Evolutionary conservation across 768 basidiomycete species (phyloP).

Genomic region (Mycena chlorophos): DNA sequence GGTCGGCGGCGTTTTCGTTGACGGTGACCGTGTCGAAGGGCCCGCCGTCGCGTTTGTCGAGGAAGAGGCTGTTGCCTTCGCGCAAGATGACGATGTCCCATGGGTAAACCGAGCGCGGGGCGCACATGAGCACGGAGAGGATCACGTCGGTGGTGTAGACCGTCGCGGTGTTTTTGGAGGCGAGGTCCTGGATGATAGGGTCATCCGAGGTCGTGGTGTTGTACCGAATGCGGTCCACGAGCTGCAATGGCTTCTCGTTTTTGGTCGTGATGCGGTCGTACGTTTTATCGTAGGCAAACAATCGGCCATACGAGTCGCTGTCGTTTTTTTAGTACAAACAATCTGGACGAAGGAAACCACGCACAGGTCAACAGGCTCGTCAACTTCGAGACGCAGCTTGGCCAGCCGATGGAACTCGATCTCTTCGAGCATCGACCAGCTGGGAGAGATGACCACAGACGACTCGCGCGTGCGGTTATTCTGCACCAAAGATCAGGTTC

Average conservation of each 20-base stretch:
- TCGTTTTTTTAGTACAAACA: slow-evolving; percentile 7
- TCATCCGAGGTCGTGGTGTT: slow-evolving; percentile 98
- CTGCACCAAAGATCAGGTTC: slow-evolving; percentile 35
- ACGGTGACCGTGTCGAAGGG: slow-evolving; percentile 97
- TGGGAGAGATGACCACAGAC: slow-evolving; percentile 87
- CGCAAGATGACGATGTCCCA: slow-evolving; percentile 98
- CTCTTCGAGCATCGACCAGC: slow-evolving; percentile 96
- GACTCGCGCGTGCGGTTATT: slow-evolving; percentile 86
- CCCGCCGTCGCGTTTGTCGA: slow-evolving; percentile 97
- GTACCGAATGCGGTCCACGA: slow-evolving; percentile 93
- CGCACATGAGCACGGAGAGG: slow-evolving; percentile 93
- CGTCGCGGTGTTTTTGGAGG: slow-evolving; percentile 74
- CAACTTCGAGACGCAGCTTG: slow-evolving; percentile 92
- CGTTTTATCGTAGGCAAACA: slow-evolving; percentile 90
- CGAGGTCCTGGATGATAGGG: slow-evolving; percentile 91
- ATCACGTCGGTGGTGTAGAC: slow-evolving; percentile 96
- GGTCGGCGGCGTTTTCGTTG: slow-evolving; percentile 97
- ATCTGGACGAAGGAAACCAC: slow-evolving; percentile 28
- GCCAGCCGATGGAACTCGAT: slow-evolving; percentile 91
- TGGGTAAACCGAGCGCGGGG: slow-evolving; percentile 92
- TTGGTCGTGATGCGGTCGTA: slow-evolving; percentile 96
- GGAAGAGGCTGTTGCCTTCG: slow-evolving; percentile 89
- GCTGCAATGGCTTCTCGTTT: slow-evolving; percentile 85
- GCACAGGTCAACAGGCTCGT: slow-evolving; percentile 87
- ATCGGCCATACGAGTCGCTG: slow-evolving; percentile 84